Base-by-base conservation (phyloP, 2,329 filamentous ascomycete genomes). In the Phialophora chinensis region DNA sequence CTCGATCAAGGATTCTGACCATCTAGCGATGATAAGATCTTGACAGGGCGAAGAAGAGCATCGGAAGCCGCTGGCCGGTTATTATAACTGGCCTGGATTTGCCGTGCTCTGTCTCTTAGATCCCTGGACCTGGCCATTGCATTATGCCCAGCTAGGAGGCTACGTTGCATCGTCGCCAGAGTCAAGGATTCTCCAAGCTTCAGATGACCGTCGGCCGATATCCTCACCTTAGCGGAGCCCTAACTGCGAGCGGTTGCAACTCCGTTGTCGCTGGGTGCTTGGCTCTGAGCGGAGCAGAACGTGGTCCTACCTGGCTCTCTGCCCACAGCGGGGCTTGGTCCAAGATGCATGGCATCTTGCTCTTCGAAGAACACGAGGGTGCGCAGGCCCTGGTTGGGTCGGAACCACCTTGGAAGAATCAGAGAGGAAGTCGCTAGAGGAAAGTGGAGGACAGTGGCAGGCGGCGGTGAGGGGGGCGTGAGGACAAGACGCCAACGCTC, bases 401-500 rank as follows among this genome's bases (percentile, higher is more conserved):
- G 38, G 6, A n/a, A 8, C 5, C 38, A 10, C 10, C 6, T 8
- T n/a, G 20, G 5, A 2, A n/a, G 38, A 20, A 2, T 44, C 38
- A 44, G 49, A 52, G 47, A 25, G 49, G 23, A 27, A 44, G 35
- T 50, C n/a, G 12, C 27, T 20, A 14, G 58, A 50, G 29, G 44
- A 49, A 7, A 60, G 23, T 29, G 47, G 14, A 17, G 47, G 44
- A 25, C 10, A 12, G 38, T 53, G 20, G 49, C n/a, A 25, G 47
- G 10, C 29, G 25, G 11, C 1, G 29, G 29, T 5, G 38, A 10
- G 27, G 7, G 6, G 23, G 14, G 6, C 17, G 7, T n/a, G 35
- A 60, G 29, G 58, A 60, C 44, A 38, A 60, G 58, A 52, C 47
- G 29, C 58, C 58, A 53, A 53, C 12, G 47, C 20, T 42, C 47